Base-by-base conservation (phyloP, 2,329 filamentous ascomycete genomes). In the Xylaria hypoxylon region DNA sequence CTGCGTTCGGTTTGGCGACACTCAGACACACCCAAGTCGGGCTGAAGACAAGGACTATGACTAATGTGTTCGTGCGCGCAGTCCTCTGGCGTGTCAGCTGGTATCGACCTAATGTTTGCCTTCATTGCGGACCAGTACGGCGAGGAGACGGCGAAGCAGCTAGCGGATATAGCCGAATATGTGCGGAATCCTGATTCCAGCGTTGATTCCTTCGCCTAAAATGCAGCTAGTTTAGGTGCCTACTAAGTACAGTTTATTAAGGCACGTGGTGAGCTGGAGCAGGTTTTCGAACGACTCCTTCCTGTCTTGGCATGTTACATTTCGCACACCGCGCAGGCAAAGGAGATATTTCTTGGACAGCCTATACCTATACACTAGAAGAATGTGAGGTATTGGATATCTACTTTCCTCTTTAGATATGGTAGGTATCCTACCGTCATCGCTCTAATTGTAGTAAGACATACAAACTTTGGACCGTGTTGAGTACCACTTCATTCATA, bases 51-150 rank as follows among this genome's bases (percentile, higher is more conserved):
- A 26, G 1, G 17, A n/a, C 2, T 28, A 31, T 22, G 24, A 51
- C 62, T 68, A 52, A 68, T 24, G 51, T 19, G 24, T 53, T 60
- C 13, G 5, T 45, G 22, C 53, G 19, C 8, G 6, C 33, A 69
- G 3, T 86, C 86, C 2, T 89, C 87, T 0, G 89, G 90, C n/a
- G 65, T 77, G 13, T 72, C 74, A 26, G 88, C 89, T 1, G 89
- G 89, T 0, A 89, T 89, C 51, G 89, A 91, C 79, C 79, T 86
- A 65, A 85, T 82, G 48, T 81, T 88, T 73, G 87, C 85, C 1
- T 90, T 85, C 77, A 80, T 90, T 19, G 81, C 74, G 40, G 77
- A 81, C 35, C 77, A 85, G 3, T 90, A 84, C 76, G 87, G 88
- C 0, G 80, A 83, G 48, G 82, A 83, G 1, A 75, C 80, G 15